Base-by-base conservation (phyloP, 2,329 filamentous ascomycete species). In the Truncatella angustata region DNA sequence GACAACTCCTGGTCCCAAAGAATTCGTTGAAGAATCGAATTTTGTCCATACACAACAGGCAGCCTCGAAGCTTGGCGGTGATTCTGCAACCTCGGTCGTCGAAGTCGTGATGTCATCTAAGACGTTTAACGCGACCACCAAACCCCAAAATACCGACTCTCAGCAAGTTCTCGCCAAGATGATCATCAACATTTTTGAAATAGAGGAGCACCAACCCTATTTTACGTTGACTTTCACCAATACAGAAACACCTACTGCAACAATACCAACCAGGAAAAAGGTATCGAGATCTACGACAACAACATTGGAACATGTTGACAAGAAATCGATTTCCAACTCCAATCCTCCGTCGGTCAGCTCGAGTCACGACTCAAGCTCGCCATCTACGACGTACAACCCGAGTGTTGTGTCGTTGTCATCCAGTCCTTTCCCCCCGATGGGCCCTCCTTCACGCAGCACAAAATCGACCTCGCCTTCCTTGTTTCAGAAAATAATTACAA, bases 211-310 rank as follows among this genome's bases (percentile, higher is more conserved):
- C 18, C 80, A 85, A 58, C 82, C 78, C 9, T 91, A 86, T 67
- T 91, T 85, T 63, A 91, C 86, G 2, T 71, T 91, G 53, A 90
- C 87, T 0, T 91, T 92, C 55, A 91, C 87, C 10, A 84, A 78
- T 55, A 78, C 81, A 11, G 72, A 77, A 16, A 73, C 73, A 1
- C 64, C 66, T 0, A 51, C 66, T 2, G 62, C 72, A 0, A 58
- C 72, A 4, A 47, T 66, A 1, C 63, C 60, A 9, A 62, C 60
- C 14, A 72, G 66, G 45, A 76, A 72, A 51, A 63, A 70, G 1
- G 58, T 75, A 12, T 71, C 70, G 16, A 71, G 66, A 35, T 64
- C 70, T 2, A 71, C 66, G 30, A 63, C 71, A 14, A 48, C 48
- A 4, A 32, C 46, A 2, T 63, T 78, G 28, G 74, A 80, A 37